Percentiles rank a stretch among this genome's conserved stretches.
phyloP scores from a whole-genome alignment of 1,284 basidiomycete species.

The Phellinidium pouzarii region DNA sequence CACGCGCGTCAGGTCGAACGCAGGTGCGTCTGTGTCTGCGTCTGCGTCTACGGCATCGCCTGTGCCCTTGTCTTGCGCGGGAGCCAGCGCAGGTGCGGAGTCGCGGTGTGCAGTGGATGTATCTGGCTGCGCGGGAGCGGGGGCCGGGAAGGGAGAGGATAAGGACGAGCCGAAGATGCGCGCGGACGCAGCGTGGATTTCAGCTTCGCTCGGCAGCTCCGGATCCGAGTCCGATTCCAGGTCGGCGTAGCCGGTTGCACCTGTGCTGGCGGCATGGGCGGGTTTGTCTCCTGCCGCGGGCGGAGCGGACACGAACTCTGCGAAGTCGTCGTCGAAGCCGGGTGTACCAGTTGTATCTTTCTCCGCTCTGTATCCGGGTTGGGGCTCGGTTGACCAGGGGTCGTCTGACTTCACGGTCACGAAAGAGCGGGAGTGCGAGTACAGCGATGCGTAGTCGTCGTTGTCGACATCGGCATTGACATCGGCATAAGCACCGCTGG shows the following conservation, averaged over 20 bases:
- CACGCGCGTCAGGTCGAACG: slow-evolving; percentile 60
- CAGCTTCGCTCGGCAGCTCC: slow-evolving; percentile 42
- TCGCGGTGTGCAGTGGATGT: slow-evolving; percentile 15
- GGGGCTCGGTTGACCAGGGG: slow-evolving; percentile 16
- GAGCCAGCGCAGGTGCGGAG: slow-evolving; percentile 6
- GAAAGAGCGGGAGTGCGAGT: not conserved
- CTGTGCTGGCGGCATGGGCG: slow-evolving; percentile 22
- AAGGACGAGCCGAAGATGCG: slow-evolving; percentile 45
- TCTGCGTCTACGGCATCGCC: slow-evolving; percentile 14
- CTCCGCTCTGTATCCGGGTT: not conserved
- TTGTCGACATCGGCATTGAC: slow-evolving; percentile 20
- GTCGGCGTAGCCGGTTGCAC: slow-evolving; percentile 24
- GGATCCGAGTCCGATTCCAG: slow-evolving; percentile 30
- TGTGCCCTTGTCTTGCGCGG: slow-evolving; percentile 23
- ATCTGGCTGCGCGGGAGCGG: slow-evolving; percentile 2
- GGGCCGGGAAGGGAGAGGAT: slow-evolving; percentile 1
- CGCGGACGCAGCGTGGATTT: slow-evolving; percentile 45
- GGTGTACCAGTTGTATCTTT: slow-evolving; percentile 15
- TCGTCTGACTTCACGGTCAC: slow-evolving; percentile 1
- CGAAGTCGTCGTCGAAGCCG: slow-evolving; percentile 75
- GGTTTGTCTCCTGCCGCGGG: slow-evolving; percentile 10
- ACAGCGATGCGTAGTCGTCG: slow-evolving; percentile 9
- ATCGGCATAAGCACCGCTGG: slow-evolving; percentile 20
- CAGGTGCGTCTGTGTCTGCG: slow-evolving; percentile 32
- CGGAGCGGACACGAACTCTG: slow-evolving; percentile 60